phyloP scores from a whole-genome alignment of 495 filamentous ascomycete species.

The Neurospora intermedia region DNA sequence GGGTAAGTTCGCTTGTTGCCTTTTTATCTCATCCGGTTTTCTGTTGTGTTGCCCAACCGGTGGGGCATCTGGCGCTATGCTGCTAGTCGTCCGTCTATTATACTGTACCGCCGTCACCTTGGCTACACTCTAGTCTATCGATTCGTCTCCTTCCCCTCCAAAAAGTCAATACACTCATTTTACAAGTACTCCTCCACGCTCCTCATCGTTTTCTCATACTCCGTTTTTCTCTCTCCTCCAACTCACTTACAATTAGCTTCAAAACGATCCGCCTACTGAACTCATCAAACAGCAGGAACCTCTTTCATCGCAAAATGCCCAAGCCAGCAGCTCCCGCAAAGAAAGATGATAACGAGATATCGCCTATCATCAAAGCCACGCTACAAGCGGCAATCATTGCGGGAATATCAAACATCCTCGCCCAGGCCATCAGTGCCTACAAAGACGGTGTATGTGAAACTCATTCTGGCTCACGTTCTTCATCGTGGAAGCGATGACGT shows the following conservation, averaged over 20 bases:
- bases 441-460: conserved; percentile 43
- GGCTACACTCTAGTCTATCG: too few relatives aligned
- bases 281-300: not conserved
- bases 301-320: not conserved
- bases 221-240: not conserved
- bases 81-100: not conserved
- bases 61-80: not conserved
- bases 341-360: conserved; percentile 8
- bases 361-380: conserved; percentile 54
- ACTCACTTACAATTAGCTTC: not conserved
- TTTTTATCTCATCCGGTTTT: not conserved
- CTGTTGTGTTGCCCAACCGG: not conserved
- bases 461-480: not conserved
- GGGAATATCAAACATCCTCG: conserved; percentile 69
- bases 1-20: not conserved
- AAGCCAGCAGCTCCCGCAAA: not conserved
- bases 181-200: not conserved
- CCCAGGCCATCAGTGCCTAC: conserved; percentile 66
- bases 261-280: not conserved
- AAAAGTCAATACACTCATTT: not conserved
- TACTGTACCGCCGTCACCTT: too few relatives aligned
- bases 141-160: not conserved
- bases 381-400: conserved; percentile 62
- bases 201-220: not conserved
- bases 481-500: conserved; percentile 1